These are phyloP conservation scores for Gaillardinia entomophila DNA, from an alignment of 805 yeast genomes.

Conservation along the genomic window DNA sequence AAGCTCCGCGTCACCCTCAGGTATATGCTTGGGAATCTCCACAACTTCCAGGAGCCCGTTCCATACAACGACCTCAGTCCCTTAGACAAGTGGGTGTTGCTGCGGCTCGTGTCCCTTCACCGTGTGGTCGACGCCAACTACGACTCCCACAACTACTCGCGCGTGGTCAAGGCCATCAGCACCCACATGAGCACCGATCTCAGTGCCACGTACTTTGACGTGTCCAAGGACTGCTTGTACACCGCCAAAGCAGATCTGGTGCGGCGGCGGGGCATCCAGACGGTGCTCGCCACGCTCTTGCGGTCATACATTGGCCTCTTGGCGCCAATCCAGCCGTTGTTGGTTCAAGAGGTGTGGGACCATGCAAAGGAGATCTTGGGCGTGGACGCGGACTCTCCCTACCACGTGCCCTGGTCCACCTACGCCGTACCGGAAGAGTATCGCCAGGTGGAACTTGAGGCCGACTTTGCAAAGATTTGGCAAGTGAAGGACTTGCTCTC, in stretches of 20 bases:
- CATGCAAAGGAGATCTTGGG: constrained; percentile 29
- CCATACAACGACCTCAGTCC: constrained; percentile 27
- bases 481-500: constrained; percentile 44
- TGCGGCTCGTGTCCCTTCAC: constrained; percentile 47
- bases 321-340: constrained; percentile 76
- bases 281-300: constrained; percentile 57
- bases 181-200: constrained; percentile 69
- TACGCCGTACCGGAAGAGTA: constrained; percentile 28
- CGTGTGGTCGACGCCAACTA: constrained; percentile 39
- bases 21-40: constrained; percentile 75
- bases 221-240: constrained; percentile 79
- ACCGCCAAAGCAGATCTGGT: constrained; percentile 49
- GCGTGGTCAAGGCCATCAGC: constrained; percentile 61
- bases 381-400: constrained; percentile 6
- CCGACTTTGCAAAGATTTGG: constrained; percentile 43
- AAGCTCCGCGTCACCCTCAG: constrained; percentile 78
- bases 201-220: constrained; percentile 82
- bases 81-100: constrained; percentile 61
- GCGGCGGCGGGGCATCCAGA: constrained; percentile 56
- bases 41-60: constrained; percentile 33
- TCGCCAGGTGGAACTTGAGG: constrained; percentile 27
- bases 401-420: constrained; percentile 10
- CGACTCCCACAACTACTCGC: constrained; percentile 57
- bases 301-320: constrained; percentile 59
- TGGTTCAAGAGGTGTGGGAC: constrained; percentile 88